phyloP scores from a whole-genome alignment of 2,329 filamentous ascomycete genomes.

The Podosphaera leucotricha region DNA sequence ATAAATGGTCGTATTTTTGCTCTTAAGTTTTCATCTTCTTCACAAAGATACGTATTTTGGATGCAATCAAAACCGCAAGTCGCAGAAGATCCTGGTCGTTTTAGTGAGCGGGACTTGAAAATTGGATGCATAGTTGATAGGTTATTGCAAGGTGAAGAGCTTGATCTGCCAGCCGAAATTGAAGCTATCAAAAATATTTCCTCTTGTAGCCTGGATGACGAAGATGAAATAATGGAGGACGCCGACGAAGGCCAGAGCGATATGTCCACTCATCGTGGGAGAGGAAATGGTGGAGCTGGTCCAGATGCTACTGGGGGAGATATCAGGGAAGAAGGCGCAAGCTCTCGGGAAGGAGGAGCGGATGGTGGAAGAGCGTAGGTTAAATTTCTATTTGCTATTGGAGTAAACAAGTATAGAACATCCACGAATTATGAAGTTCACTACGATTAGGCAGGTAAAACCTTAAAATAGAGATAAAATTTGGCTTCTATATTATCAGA shows the following conservation, averaged over 20 bases:
- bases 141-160: constrained; percentile 69
- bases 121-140: constrained; percentile 70
- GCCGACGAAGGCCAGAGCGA: constrained; percentile 39
- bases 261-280: constrained; percentile 32
- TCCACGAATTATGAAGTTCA: constrained; percentile 5
- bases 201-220: constrained; percentile 29
- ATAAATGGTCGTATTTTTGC: constrained; percentile 79
- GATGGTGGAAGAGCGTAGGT: constrained; percentile 99
- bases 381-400: constrained; percentile 13
- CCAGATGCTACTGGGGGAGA: constrained; percentile 77
- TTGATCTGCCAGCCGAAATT: constrained; percentile 55
- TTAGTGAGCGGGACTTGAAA: constrained; percentile 67
- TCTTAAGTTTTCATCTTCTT: constrained; percentile 82
- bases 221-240: constrained; percentile 61
- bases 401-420: constrained; percentile 11
- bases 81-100: constrained; percentile 46
- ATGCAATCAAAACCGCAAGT: constrained; percentile 74
- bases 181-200: constrained; percentile 25
- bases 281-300: constrained; percentile 53
- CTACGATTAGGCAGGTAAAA: constrained; percentile 16
- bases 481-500: constrained; percentile 2
- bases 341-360: constrained; percentile 73
- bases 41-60: constrained; percentile 86
- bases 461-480: constrained; percentile 11
- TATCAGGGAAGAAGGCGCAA: constrained; percentile 69